Evolutionary conservation across 2,329 filamentous ascomycete species (phyloP).

Genomic region (Drechslera avenae): DNA sequence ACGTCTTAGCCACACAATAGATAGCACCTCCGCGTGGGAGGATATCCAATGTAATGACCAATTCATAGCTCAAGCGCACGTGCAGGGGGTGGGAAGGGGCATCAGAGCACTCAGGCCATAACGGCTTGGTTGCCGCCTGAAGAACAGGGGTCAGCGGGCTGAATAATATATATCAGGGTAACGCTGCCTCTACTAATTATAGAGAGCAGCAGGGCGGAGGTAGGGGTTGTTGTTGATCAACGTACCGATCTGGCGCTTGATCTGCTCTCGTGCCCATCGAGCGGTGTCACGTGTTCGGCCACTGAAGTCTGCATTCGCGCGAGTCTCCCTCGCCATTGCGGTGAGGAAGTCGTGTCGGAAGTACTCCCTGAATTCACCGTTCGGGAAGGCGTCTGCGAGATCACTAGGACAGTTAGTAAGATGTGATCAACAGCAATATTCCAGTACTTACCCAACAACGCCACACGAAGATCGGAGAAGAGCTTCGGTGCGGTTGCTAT

Average conservation of each 20-base stretch:
- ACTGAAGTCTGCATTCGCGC: slow-evolving; percentile 84
- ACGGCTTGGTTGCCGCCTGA: slow-evolving; percentile 44
- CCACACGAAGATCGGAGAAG: slow-evolving; percentile 95
- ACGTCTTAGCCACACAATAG: slow-evolving; percentile 24
- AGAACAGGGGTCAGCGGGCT: slow-evolving; percentile 27
- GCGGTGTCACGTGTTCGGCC: slow-evolving; percentile 89
- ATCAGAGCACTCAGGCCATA: slow-evolving; percentile 40
- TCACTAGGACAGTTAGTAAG: slow-evolving; percentile 66
- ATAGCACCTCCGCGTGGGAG: slow-evolving; percentile 10
- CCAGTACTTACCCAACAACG: slow-evolving; percentile 81
- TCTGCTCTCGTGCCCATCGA: slow-evolving; percentile 95
- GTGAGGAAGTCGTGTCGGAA: slow-evolving; percentile 94
- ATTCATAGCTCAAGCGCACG: slow-evolving; percentile 18
- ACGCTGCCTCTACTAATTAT: neutral
- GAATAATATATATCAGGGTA: slow-evolving; percentile 20
- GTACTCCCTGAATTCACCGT: slow-evolving; percentile 79
- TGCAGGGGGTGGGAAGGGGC: slow-evolving; percentile 15
- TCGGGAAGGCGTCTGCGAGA: slow-evolving; percentile 89
- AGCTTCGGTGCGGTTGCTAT: slow-evolving; percentile 87
- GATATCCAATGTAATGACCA: slow-evolving; percentile 22
- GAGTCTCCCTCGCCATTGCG: slow-evolving; percentile 87
- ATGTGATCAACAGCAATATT: slow-evolving; percentile 7
- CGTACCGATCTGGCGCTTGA: slow-evolving; percentile 79
- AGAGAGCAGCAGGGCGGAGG: slow-evolving; percentile 9
- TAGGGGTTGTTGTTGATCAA: slow-evolving; percentile 19